A percentile compares a stretch with the other conserved stretches of the same genome.
Conservation (phyloP, 1,284 basidiomycete species). For the Ganoderma meredithae region DNA sequence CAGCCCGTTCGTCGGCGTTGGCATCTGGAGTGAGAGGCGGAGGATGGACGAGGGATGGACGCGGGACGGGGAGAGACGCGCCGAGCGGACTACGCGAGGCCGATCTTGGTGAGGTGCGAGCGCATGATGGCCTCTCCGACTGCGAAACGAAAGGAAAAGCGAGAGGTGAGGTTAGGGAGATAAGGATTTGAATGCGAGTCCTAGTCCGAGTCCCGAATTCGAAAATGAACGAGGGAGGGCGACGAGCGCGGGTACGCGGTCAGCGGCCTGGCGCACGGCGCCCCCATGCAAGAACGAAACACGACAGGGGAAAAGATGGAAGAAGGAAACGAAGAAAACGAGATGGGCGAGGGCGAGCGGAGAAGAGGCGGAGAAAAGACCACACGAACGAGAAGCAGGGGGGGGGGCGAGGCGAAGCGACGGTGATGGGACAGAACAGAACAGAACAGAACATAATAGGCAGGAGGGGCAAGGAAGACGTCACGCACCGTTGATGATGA, state of each 20-base stretch:
- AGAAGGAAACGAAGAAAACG: too few species aligned
- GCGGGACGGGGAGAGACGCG: not conserved
- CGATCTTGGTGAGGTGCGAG: constrained; percentile 34
- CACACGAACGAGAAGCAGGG: not conserved
- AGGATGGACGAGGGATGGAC: not conserved
- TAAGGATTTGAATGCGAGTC: too few species aligned
- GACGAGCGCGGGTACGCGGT: not conserved
- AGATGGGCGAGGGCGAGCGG: not conserved
- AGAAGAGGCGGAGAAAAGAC: not conserved
- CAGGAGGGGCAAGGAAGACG: constrained; percentile 12
- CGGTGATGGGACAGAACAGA: not conserved
- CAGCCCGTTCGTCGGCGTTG: not conserved
- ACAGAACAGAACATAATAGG: not conserved
- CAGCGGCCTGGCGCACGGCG: not conserved
- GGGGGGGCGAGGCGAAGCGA: too few species aligned
- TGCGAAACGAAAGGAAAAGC: not conserved
- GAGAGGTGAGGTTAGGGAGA: not conserved
- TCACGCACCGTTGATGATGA: constrained; percentile 71
- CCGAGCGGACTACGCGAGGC: constrained; percentile 26
- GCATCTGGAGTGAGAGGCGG: not conserved
- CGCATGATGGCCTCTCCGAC: constrained; percentile 35
- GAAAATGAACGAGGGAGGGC: not conserved
- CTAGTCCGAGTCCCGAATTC: not conserved
- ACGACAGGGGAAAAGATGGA: too few species aligned
- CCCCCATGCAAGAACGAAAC: not conserved